Evolutionary conservation across 2,329 filamentous ascomycete species (phyloP), one percentile per base, ranked within the genome.

Genomic region (Phaeosphaeriaceae sp.): DNA sequence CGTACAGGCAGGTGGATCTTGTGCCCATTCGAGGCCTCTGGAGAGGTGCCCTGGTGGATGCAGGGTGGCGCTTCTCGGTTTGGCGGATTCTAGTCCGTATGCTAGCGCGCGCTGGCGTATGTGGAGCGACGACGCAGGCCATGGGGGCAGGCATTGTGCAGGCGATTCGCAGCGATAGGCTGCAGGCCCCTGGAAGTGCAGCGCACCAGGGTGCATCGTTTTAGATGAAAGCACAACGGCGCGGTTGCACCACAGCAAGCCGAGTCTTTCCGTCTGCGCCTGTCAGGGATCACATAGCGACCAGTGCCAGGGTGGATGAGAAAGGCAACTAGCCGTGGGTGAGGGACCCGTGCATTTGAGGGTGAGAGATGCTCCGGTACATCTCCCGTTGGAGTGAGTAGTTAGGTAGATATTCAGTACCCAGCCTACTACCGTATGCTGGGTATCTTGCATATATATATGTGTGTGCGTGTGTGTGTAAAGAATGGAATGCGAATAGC

Each of bases 211-310:
- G 44, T 54, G 59, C 59, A 49, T 52, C 48, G 52, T 43, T 56
- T 66, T 65, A 58, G 64, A 64, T 64, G 62, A 61, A 53, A 48
- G 50, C 52, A 65, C 46, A 65, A 63, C 56, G 58, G 64, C 52
- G 50, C 52, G 16, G 62, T 61, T 45, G 49, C 62, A 64, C 61
- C 42, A 46, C 62, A 54, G 51, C 44, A 50, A 61, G 60, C 63
- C 66, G 64, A 61, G 48, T 54, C 56, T 60, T 63, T 59, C 63
- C 62, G 64, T 55, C 49, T 43, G 49, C 18, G 50, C 43, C 50
- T 61, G 50, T 52, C 52, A 54, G 42, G 17, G n/a, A n/a, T n/a
- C n/a, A 48, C 51, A 15, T 26, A 41, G 28, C 28, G 15, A n/a
- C n/a, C n/a, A n/a, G n/a, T n/a, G 28, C 45, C 29, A 33, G 44